Evolutionary conservation across 2,329 filamentous ascomycete genomes (phyloP).

Genomic region (Cadophora gregata): DNA sequence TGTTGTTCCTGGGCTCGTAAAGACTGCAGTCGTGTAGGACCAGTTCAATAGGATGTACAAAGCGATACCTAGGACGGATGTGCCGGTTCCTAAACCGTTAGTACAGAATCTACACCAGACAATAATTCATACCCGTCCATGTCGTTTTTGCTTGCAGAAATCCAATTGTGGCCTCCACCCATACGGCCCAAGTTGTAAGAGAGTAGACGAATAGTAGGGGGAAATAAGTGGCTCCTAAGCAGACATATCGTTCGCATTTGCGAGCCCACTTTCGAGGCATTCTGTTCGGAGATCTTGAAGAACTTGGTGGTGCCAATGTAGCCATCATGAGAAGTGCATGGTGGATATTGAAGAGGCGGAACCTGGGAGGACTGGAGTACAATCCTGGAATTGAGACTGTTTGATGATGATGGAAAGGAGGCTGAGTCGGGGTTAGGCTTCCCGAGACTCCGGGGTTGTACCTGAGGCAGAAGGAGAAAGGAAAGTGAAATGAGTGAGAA

Average conservation of each 20-base stretch:
- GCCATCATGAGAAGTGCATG: constrained; percentile 17
- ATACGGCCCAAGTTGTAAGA: constrained; percentile 92
- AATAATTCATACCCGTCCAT: constrained; percentile 61
- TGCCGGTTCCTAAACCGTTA: constrained; percentile 53
- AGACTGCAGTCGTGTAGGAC: constrained; percentile 92
- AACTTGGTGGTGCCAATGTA: constrained; percentile 21
- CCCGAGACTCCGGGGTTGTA: background rate
- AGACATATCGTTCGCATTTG: constrained; percentile 83
- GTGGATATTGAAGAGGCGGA: background rate
- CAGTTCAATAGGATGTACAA: constrained; percentile 83
- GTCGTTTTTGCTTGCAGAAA: constrained; percentile 56
- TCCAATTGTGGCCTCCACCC: constrained; percentile 80
- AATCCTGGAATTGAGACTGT: background rate
- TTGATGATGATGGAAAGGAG: constrained; percentile 13
- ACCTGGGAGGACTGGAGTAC: background rate
- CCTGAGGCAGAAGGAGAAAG: background rate
- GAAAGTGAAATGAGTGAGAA: constrained; percentile 1
- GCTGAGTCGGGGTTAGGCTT: constrained; percentile 16
- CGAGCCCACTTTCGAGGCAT: constrained; percentile 68
- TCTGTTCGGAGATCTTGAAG: constrained; percentile 43
- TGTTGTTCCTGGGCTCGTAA: constrained; percentile 83
- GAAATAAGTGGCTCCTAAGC: constrained; percentile 77
- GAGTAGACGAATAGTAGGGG: constrained; percentile 90
- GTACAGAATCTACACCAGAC: background rate
- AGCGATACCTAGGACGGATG: constrained; percentile 68